Base-by-base conservation (phyloP, 2,329 filamentous ascomycete genomes). In the Penicillium aurantiogriseum region DNA sequence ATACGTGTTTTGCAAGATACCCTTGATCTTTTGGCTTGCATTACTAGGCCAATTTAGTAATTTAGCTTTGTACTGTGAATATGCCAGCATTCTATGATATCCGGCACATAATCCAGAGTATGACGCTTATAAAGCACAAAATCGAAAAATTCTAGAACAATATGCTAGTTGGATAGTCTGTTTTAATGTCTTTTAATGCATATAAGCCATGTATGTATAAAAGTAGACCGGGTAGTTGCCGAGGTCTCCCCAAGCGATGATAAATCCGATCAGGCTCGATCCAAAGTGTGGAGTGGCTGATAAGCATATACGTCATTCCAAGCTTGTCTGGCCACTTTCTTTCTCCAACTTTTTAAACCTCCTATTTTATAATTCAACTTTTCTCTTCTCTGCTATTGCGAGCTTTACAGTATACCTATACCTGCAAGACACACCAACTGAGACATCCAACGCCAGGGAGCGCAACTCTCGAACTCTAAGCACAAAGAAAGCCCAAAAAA, bases 1-100 rank as follows among this genome's bases (percentile, higher is more conserved):
- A 36, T n/a, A n/a, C 48, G 33, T 54, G 15, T 51, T 53, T 48
- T 46, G 21, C 46, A 29, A 44, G 58, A 65, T 65, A 65, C 63
- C 63, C 27, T 51, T 43, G 19, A 44, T 35, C 19, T 50, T 58
- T 39, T 42, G 17, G 23, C 46, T 44, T 49, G 40, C 40, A 10
- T 38, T 40, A 21, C 33, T 54, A 42, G 9, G 13, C 27, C 15
- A 35, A 25, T 51, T 17, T 13, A 19, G 46, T 27, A 46, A 17
- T 35, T 17, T 35, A 36, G 17, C 9, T 5, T 27, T 21, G 0
- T 52, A 6, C 36, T 19, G 5, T 44, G 39, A 17, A 44, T 19
- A 43, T 25, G n/a, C 19, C 15, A 25, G 13, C 9, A 27, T n/a
- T 43, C 4, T 23, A 46, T 38, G 8, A 11, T 21, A 36, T 29